Base-by-base conservation (phyloP, 345 rosid genomes). In the Combretum micranthum region DNA sequence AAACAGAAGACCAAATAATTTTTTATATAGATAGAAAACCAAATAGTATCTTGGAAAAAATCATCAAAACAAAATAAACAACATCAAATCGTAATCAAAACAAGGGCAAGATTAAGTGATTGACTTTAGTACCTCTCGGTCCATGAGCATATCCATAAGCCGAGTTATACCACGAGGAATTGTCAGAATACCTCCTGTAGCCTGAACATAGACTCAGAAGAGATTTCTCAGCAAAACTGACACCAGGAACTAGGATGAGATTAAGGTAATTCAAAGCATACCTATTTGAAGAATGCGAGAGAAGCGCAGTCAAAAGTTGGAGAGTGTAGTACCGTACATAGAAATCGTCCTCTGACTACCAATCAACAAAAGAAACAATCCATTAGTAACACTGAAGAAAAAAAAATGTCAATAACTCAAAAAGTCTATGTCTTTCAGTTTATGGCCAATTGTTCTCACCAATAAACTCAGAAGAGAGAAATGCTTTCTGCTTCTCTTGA, bases 81-180 rank as follows among this genome's bases (percentile, higher is more conserved):
- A 7, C 39, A 32, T 3, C 39, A 32, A 32, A 32, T 32, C 9
- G 39, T 11, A 32, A 4, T 32, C 9, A 7, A 32, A 32, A 32
- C 9, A 32, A 11, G 39, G 6, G 9, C 39, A 32, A 5, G 39
- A 32, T 32, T 4, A 32, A 32, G 39, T 32, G 39, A 32, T 32
- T 32, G 39, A 62, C 54, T 55, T 61, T 52, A 53, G 52, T 74
- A 93, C 99, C 99, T 93, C 99, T 62, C 97, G 91, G 72, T 89
- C 97, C 94, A 88, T 87, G 61, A 93, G 91, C 99, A 93, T 89
- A 74, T 93, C 99, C 99, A 93, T 89, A 21, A 93, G 90, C 60
- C 90, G 80, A 55, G 99, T 93, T 73, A 93, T 86, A 62, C 99
- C 99, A 46, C 94, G 97, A 60, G 99, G 99, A 74, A 85, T 87